Base-by-base conservation (phyloP, 2,329 filamentous ascomycete species). In the Moelleriella libera region DNA sequence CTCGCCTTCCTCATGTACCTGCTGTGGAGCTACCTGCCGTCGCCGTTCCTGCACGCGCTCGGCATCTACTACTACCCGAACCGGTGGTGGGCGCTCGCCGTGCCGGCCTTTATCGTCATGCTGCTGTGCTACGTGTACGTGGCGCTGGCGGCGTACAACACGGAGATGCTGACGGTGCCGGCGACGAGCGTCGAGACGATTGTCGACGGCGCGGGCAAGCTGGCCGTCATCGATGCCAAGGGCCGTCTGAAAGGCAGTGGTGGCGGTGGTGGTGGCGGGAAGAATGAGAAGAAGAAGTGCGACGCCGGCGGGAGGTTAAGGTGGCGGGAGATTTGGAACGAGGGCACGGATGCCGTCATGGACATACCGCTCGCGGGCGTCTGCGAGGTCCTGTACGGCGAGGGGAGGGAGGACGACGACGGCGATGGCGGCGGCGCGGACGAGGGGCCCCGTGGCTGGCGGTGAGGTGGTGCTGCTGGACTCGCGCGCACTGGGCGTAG, bases 51-150 rank as follows among this genome's bases (percentile, higher is more conserved):
- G 42, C 88, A 95, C 62, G 87, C 87, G 50, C 76, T 98, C 48
- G 90, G 92, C 21, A 94, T 98, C 49, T 83, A 88, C 68, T 97
- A 97, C 72, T 98, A 96, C 58, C 92, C 92, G 1, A 88, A 96
- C 63, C 80, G 92, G 44, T 98, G 92, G 92, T 98, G 92, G 92
- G 87, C 86, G 44, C 76, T 98, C 21, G 92, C 92, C 1, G 80
- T 96, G 11, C 92, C 92, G 0, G 83, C 85, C 5, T 97, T 88
- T 71, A 71, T 96, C 32, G 89, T 96, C 48, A 89, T 92, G 75
- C 68, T 82, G 43, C 72, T 97, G 34, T 75, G 92, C 30, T 98
- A 94, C 68, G 94, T 96, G 53, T 98, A 95, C 66, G 81, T 95
- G 8, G 92, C 92, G 41, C 77, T 98, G 37, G 88, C 89, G 44